Evolutionary conservation across 2,329 filamentous ascomycete genomes (phyloP).

Genomic region (Tolypocladium endophyticum): DNA sequence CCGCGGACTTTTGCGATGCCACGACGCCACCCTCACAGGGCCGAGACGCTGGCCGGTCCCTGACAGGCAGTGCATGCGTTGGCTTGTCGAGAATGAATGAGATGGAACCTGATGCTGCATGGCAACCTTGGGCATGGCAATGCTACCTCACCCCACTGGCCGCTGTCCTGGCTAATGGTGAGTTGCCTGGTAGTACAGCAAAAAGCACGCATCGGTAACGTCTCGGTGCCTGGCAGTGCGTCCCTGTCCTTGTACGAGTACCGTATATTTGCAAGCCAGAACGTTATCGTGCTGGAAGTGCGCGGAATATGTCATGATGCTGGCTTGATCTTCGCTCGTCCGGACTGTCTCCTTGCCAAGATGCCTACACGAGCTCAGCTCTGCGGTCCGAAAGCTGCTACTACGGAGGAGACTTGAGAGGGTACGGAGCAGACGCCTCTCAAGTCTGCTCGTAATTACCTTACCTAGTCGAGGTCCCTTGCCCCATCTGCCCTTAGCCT

Average conservation of each 20-base stretch:
- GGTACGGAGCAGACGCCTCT: no score
- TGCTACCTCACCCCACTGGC: neutral
- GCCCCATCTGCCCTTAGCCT: neutral
- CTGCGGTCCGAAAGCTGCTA: no score
- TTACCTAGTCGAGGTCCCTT: neutral
- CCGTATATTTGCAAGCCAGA: neutral
- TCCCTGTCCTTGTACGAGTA: neutral
- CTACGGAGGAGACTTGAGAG: no score
- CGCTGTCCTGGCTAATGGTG: neutral
- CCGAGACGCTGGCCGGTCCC: neutral
- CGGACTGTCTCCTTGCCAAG: neutral
- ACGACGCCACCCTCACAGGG: neutral
- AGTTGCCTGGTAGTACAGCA: neutral
- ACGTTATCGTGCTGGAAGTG: neutral
- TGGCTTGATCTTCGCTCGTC: neutral
- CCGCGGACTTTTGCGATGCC: neutral
- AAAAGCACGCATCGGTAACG: neutral
- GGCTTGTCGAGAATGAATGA: neutral
- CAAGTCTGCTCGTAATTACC: no score
- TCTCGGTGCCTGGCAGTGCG: neutral
- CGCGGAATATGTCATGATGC: neutral
- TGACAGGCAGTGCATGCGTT: neutral
- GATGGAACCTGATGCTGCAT: neutral
- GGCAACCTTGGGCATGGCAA: neutral
- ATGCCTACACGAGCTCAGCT: neutral